These are phyloP conservation scores for Suillus ampliporus DNA, from an alignment of 768 basidiomycete genomes.

Conservation along the genomic window DNA sequence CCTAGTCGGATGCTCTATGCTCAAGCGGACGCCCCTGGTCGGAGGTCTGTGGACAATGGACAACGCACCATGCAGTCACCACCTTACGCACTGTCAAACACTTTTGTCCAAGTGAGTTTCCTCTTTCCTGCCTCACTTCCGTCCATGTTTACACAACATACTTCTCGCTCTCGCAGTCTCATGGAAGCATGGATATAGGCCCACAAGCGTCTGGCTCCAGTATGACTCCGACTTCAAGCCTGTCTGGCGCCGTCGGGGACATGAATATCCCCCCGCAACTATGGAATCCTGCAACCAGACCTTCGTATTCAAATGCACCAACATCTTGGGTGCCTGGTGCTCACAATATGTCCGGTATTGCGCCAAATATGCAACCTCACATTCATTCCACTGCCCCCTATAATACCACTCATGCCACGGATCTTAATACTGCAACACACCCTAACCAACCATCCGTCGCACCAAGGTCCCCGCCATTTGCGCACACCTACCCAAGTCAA, in stretches of 20 bases:
- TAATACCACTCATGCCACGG: slow-evolving; percentile 25
- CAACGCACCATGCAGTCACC: slow-evolving; percentile 37
- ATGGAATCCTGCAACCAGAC: slow-evolving; percentile 29
- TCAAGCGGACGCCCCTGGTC: slow-evolving; percentile 40
- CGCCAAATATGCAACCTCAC: slow-evolving; percentile 31
- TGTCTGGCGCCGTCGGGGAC: slow-evolving; percentile 72
- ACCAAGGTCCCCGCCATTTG: slow-evolving; percentile 16
- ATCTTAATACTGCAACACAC: slow-evolving; percentile 26
- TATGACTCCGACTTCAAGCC: slow-evolving; percentile 51
- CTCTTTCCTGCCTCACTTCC: slow-evolving; percentile 14
- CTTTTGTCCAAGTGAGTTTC: slow-evolving; percentile 44
- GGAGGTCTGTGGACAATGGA: slow-evolving; percentile 47
- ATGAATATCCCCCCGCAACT: slow-evolving; percentile 44
- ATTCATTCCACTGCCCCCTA: slow-evolving; percentile 28
- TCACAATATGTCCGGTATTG: slow-evolving; percentile 1
- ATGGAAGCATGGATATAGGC: slow-evolving; percentile 26
- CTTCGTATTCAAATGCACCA: slow-evolving; percentile 22
- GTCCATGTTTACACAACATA: slow-evolving; percentile 13
- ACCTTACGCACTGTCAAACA: slow-evolving; percentile 35
- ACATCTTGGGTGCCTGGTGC: slow-evolving; percentile 14
- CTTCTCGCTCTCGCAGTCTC: slow-evolving; percentile 31
- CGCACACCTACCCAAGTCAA: slow-evolving; percentile 12
- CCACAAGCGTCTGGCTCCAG: slow-evolving; percentile 46
- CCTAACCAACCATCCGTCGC: slow-evolving; percentile 23
- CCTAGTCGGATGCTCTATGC: slow-evolving; percentile 36